Conservation (phyloP, 805 yeast species). For the Yamadazyma tumulicola region DNA sequence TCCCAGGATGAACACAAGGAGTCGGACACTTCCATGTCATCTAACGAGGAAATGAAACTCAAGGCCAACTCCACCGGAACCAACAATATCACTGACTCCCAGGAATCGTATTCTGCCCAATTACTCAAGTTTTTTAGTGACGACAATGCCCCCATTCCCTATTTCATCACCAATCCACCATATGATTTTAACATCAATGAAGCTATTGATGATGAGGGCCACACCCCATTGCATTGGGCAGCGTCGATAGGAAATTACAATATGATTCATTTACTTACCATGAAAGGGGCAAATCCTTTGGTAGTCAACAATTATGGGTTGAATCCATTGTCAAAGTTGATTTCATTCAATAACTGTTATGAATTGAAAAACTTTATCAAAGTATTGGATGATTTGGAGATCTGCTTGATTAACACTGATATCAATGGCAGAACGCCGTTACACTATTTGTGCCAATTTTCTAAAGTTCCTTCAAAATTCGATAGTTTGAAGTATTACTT, state of each 20-base stretch:
- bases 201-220: constrained; percentile 90
- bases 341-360: constrained; percentile 83
- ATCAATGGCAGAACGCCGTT: constrained; percentile 69
- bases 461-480: constrained; percentile 60
- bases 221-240: constrained; percentile 96
- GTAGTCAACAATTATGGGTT: constrained; percentile 64
- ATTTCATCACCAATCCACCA: constrained; percentile 60
- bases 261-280: constrained; percentile 70
- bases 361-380: constrained; percentile 76
- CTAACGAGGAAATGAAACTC: constrained; percentile 21
- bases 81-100: constrained; percentile 15
- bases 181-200: constrained; percentile 65
- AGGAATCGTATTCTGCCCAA: constrained; percentile 41
- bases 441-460: constrained; percentile 78
- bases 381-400: constrained; percentile 70
- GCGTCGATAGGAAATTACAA: constrained; percentile 87
- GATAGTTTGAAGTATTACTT: constrained; percentile 83
- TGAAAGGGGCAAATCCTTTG: constrained; percentile 67
- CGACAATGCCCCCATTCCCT: constrained; percentile 51
- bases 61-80: constrained; percentile 6
- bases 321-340: constrained; percentile 81
- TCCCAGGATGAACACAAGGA: constrained; percentile 41
- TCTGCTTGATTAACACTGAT: constrained; percentile 77
- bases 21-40: constrained; percentile 38
- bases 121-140: constrained; percentile 41